These are phyloP conservation scores for Anastatica hierochuntica DNA, from an alignment of 345 rosid genomes.

Conservation along the genomic window DNA sequence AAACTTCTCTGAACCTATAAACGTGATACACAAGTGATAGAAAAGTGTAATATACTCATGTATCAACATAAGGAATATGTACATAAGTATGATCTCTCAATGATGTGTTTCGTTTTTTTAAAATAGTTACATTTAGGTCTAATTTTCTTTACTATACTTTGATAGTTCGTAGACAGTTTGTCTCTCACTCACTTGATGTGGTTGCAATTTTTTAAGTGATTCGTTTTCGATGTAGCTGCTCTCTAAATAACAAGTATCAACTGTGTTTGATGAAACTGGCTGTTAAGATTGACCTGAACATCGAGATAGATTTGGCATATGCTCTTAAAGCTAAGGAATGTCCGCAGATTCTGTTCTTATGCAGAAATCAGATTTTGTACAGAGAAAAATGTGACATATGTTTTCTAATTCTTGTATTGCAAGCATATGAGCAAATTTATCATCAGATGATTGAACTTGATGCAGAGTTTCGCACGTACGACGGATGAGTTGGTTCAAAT, in stretches of 20 bases:
- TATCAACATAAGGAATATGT: no score
- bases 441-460: background rate
- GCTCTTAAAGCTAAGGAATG: conserved; percentile 79
- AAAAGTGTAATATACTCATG: no score
- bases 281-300: conserved; percentile 70
- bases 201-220: no score
- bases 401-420: background rate
- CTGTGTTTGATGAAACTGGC: conserved; percentile 39
- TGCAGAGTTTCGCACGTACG: conserved; percentile 64
- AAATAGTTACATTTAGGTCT: no score
- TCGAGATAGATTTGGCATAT: conserved; percentile 89
- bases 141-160: no score
- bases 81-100: no score
- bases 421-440: background rate
- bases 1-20: no score
- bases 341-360: conserved; percentile 72
- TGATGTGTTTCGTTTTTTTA: no score
- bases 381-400: conserved; percentile 59
- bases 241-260: background rate
- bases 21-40: no score
- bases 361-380: conserved; percentile 56
- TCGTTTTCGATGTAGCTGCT: background rate
- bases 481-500: conserved; percentile 74
- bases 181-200: background rate
- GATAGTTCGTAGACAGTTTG: no score